These are phyloP conservation scores for Plasmodium relictum DNA, from an alignment of 169 alveolate genomes.

Conservation along the genomic window DNA sequence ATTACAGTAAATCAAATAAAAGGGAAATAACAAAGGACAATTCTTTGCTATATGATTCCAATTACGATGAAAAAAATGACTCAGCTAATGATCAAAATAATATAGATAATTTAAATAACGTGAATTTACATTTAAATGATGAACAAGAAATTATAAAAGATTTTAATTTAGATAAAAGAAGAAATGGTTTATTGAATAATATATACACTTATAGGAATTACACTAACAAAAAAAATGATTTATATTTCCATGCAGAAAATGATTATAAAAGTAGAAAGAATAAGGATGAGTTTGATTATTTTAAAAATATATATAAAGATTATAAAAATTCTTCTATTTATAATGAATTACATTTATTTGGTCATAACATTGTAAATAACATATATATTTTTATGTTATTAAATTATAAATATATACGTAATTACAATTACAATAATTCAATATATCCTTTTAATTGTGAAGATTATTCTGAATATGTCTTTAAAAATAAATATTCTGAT, in stretches of 20 bases:
- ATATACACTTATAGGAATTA: constrained; percentile 11
- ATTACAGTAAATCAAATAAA: not conserved
- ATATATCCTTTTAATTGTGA: constrained; percentile 27
- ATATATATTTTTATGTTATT: constrained; percentile 32
- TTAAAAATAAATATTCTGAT: constrained; percentile 29
- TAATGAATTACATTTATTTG: constrained; percentile 45
- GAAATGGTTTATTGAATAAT: not conserved
- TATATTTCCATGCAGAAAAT: not conserved
- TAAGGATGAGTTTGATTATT: constrained; percentile 6
- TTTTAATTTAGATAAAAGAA: constrained; percentile 18
- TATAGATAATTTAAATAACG: not conserved
- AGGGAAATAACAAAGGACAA: not conserved
- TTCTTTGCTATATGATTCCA: not conserved
- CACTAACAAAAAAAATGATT: not conserved
- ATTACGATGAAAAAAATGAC: not conserved
- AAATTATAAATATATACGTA: constrained; percentile 22
- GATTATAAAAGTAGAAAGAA: not conserved
- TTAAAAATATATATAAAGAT: constrained; percentile 38
- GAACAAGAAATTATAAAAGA: constrained; percentile 39
- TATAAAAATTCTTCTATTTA: not conserved
- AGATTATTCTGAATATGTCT: constrained; percentile 44
- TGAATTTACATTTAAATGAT: constrained; percentile 18
- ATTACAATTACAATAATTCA: constrained; percentile 8
- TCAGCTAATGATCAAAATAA: not conserved
- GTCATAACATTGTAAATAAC: constrained; percentile 40